Percentiles rank a stretch among this genome's conserved stretches.
phyloP scores from a whole-genome alignment of 345 rosid species.

The Populus deltoides region DNA sequence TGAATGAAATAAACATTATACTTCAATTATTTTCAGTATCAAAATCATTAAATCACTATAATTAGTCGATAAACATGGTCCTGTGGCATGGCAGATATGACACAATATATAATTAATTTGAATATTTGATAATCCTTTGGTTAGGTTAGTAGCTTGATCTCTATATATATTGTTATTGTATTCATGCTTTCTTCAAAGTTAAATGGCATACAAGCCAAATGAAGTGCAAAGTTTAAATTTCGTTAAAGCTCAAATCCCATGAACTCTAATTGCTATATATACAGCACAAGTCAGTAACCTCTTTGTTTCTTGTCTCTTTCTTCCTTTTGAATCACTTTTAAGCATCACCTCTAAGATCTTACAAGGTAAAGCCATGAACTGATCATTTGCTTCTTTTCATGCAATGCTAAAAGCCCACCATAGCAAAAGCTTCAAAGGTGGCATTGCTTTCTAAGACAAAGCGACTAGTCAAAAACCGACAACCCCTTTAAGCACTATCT shows the following conservation, averaged over 20 bases:
- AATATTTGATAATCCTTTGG: not conserved
- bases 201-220: conserved; percentile 16
- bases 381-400: conserved; percentile 72
- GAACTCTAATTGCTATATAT: conserved; percentile 15
- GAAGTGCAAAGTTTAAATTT: conserved; percentile 6
- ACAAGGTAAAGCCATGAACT: conserved; percentile 40
- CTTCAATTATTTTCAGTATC: not conserved
- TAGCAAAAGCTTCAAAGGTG: conserved; percentile 64
- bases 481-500: conserved; percentile 32
- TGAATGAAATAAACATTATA: not conserved
- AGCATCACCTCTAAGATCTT: conserved; percentile 33
- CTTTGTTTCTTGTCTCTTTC: conserved; percentile 34
- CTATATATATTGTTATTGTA: not conserved
- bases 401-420: conserved; percentile 62
- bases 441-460: conserved; percentile 56
- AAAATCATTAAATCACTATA: not conserved
- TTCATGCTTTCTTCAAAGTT: conserved; percentile 13
- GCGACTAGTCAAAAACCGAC: conserved; percentile 44
- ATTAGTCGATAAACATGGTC: not conserved
- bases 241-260: conserved; percentile 15
- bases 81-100: not conserved
- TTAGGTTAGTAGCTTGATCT: not conserved
- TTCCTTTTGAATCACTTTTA: conserved; percentile 26
- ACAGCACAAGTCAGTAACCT: conserved; percentile 9
- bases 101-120: not conserved